Percentiles rank a stretch among this genome's conserved stretches.
Evolutionary conservation across 1,284 basidiomycete species (phyloP).

Genomic region (Pterulicium gracile): DNA sequence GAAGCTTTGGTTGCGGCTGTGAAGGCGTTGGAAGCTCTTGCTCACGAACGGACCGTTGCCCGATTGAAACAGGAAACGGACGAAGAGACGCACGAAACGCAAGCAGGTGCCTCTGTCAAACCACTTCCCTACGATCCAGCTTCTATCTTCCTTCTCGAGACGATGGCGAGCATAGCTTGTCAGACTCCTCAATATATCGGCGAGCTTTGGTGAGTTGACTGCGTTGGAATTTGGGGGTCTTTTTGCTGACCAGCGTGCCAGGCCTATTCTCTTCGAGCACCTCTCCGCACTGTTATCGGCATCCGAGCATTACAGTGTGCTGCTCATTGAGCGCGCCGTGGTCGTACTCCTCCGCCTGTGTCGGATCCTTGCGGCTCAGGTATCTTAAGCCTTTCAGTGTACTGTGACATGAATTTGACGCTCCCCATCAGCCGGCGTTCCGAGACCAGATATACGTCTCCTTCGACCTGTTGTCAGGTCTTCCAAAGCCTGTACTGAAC

Average conservation of each 20-base stretch:
- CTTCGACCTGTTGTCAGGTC: conserved; percentile 77
- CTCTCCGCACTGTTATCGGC: conserved; percentile 72
- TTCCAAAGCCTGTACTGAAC: conserved; percentile 71
- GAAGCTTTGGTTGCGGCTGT: conserved; percentile 78
- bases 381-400: conserved; percentile 20
- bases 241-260: conserved; percentile 19
- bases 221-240: not conserved
- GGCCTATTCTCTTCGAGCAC: conserved; percentile 91
- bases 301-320: conserved; percentile 74
- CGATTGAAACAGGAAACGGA: conserved; percentile 59
- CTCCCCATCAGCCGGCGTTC: conserved; percentile 42
- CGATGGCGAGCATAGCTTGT: conserved; percentile 81
- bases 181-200: conserved; percentile 70
- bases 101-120: conserved; percentile 27
- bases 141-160: conserved; percentile 89
- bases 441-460: conserved; percentile 92
- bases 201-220: conserved; percentile 66
- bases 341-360: conserved; percentile 81
- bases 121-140: conserved; percentile 87
- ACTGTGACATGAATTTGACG: conserved; percentile 11
- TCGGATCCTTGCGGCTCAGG: conserved; percentile 68
- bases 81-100: conserved; percentile 32
- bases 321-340: conserved; percentile 93
- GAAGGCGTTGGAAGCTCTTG: conserved; percentile 80
- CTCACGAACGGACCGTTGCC: conserved; percentile 77